Conservation (phyloP, 83 land plant species). For the Isoetes engelmannii region DNA sequence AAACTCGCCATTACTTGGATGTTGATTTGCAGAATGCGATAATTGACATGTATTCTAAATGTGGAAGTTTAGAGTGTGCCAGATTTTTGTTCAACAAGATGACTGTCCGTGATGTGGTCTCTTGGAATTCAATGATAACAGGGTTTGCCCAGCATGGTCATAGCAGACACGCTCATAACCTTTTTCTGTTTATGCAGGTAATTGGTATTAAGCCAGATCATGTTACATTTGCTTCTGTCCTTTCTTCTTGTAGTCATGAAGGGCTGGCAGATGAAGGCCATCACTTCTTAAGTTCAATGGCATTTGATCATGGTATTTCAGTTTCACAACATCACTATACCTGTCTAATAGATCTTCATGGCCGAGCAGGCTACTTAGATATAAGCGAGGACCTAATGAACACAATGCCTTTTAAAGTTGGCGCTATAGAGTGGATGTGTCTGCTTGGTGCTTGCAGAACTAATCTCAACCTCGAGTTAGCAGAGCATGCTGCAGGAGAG, state of each 20-base stretch:
- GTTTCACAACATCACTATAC: slow-evolving; percentile 44
- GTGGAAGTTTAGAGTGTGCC: slow-evolving; percentile 35
- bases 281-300: slow-evolving; percentile 21
- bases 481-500: too few relatives aligned
- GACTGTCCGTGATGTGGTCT: slow-evolving; percentile 35
- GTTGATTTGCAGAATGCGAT: slow-evolving; percentile 35
- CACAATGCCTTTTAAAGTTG: too few relatives aligned
- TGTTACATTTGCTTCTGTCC: slow-evolving; percentile 39
- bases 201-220: slow-evolving; percentile 37
- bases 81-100: slow-evolving; percentile 33
- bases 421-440: too few relatives aligned
- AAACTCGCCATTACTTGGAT: slow-evolving; percentile 28
- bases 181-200: slow-evolving; percentile 26
- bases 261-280: slow-evolving; percentile 46
- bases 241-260: slow-evolving; percentile 46
- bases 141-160: too few relatives aligned
- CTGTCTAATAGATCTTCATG: slow-evolving; percentile 46
- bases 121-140: slow-evolving; percentile 48
- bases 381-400: too few relatives aligned
- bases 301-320: slow-evolving; percentile 24
- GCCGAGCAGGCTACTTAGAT: slow-evolving; percentile 52
- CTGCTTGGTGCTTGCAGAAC: too few relatives aligned
- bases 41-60: slow-evolving; percentile 47
- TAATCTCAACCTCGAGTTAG: too few relatives aligned
- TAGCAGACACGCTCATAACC: slow-evolving; percentile 32